Evolutionary conservation across 805 yeast genomes (phyloP).

Genomic region (Maudiozyma saulgeensis): DNA sequence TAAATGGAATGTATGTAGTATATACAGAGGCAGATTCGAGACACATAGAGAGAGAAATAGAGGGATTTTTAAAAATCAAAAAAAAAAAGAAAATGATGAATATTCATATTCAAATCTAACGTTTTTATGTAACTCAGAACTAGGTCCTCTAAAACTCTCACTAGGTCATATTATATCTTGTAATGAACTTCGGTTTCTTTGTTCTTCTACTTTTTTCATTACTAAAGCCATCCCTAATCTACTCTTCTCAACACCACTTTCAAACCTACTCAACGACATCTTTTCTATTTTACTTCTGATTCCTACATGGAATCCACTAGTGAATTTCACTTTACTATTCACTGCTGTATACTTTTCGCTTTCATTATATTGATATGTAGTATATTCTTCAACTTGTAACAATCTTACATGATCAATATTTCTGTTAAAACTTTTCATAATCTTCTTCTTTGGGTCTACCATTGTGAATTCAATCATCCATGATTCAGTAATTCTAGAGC

Average conservation of each 20-base stretch:
- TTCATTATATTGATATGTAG: slow-evolving; percentile 40
- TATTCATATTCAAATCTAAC: no score
- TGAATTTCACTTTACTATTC: slow-evolving; percentile 54
- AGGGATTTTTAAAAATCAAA: no score
- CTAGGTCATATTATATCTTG: background rate
- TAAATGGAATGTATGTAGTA: no score
- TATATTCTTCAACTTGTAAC: slow-evolving; percentile 68
- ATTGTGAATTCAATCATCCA: slow-evolving; percentile 77
- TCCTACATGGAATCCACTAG: slow-evolving; percentile 51
- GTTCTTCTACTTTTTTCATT: slow-evolving; percentile 49
- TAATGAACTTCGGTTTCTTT: background rate
- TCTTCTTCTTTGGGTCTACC: slow-evolving; percentile 50
- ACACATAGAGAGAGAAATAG: no score
- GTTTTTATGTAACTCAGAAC: background rate
- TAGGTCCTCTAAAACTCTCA: background rate
- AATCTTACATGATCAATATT: slow-evolving; percentile 78
- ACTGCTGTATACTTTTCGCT: slow-evolving; percentile 36
- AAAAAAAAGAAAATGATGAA: no score
- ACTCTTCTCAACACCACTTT: slow-evolving; percentile 55
- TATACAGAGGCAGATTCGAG: no score
- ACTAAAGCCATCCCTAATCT: slow-evolving; percentile 69
- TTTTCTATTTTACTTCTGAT: slow-evolving; percentile 66
- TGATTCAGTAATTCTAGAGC: slow-evolving; percentile 49
- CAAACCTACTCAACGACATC: slow-evolving; percentile 68
- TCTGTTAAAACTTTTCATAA: slow-evolving; percentile 61